Evolutionary conservation across 169 alveolate species (phyloP).

Genomic region (Ichthyophthirius multifiliis): DNA sequence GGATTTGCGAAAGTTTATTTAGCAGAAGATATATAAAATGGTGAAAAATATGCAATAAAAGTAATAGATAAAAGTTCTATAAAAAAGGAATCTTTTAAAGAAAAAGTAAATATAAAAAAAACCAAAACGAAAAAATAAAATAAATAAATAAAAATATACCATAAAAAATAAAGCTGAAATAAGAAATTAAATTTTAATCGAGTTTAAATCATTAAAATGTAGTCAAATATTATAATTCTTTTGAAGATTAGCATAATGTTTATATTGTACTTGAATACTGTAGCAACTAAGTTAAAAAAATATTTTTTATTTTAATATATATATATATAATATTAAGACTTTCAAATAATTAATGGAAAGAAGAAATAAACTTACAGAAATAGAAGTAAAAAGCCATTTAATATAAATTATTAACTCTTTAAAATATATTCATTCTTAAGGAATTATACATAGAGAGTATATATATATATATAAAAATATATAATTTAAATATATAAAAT

Average conservation of each 20-base stretch:
- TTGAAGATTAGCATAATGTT: constrained; percentile 81
- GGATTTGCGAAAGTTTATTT: constrained; percentile 82
- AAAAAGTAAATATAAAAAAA: constrained; percentile 37
- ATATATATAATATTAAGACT: constrained; percentile 38
- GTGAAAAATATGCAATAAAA: constrained; percentile 67
- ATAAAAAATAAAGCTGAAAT: constrained; percentile 43
- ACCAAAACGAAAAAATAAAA: not conserved
- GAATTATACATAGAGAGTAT: constrained; percentile 65
- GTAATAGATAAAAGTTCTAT: constrained; percentile 68
- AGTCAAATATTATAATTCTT: constrained; percentile 81
- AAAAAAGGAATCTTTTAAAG: constrained; percentile 62
- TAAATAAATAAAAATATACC: not conserved
- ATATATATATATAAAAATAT: too few relatives aligned
- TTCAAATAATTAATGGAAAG: constrained; percentile 69
- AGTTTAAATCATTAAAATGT: constrained; percentile 68
- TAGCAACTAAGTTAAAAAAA: constrained; percentile 43
- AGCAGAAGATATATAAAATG: constrained; percentile 50
- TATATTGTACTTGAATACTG: constrained; percentile 80
- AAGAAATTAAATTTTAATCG: constrained; percentile 81
- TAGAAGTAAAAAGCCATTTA: constrained; percentile 68
- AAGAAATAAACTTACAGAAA: constrained; percentile 67
- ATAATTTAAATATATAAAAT: too few relatives aligned
- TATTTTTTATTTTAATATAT: not conserved
- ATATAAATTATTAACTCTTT: constrained; percentile 55
- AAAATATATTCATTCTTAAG: constrained; percentile 51